Percentiles rank a stretch among this genome's conserved stretches.
phyloP scores from a whole-genome alignment of 805 yeast genomes.

The Candida morakotiae region DNA sequence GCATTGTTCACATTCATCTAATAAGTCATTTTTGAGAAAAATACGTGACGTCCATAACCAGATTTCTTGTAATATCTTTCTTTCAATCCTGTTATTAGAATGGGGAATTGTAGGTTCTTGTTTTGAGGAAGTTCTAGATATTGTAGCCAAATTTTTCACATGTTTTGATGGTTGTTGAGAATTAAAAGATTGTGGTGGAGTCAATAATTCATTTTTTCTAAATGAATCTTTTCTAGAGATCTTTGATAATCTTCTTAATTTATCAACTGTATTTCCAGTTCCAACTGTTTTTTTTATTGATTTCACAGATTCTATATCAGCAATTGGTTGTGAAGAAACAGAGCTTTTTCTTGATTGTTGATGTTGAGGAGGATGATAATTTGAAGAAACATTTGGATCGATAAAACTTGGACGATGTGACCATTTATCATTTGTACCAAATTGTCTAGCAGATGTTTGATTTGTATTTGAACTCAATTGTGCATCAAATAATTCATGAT shows the following conservation, averaged over 20 bases:
- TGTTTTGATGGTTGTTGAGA: neutral
- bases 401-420: constrained; percentile 40
- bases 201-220: neutral
- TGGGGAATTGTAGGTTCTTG: neutral
- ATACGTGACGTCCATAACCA: constrained; percentile 76
- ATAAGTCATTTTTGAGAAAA: constrained; percentile 52
- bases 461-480: constrained; percentile 3
- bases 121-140: neutral
- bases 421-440: constrained; percentile 19
- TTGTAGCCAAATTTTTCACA: neutral
- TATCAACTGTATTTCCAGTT: constrained; percentile 7
- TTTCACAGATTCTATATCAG: neutral
- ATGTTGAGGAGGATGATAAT: neutral
- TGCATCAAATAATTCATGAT: constrained; percentile 44
- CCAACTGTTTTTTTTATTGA: constrained; percentile 2
- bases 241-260: constrained; percentile 7
- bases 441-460: constrained; percentile 6
- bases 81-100: constrained; percentile 18
- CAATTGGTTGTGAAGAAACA: constrained; percentile 1
- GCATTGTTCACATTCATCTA: constrained; percentile 65
- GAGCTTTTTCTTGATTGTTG: constrained; percentile 1
- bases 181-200: neutral
- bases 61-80: constrained; percentile 47
- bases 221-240: constrained; percentile 5
- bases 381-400: constrained; percentile 18